Evolutionary conservation across 2,329 filamentous ascomycete genomes (phyloP), one percentile per base, ranked within the genome.

Genomic region (Chaetomium strumarium): DNA sequence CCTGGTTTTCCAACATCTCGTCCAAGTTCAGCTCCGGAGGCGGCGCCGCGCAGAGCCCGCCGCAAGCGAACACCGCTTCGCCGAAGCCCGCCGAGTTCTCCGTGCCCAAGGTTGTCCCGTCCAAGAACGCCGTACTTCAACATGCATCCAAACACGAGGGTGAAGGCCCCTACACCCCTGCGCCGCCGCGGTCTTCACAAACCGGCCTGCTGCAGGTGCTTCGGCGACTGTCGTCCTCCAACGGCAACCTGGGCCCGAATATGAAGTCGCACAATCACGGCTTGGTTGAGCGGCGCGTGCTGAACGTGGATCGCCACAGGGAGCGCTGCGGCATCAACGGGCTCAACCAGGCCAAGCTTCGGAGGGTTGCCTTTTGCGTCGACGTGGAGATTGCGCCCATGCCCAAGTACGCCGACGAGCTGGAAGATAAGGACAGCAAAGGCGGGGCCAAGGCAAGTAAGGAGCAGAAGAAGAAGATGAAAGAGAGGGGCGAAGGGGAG

Each of bases 351-450:
- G 81, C 82, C 45, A 96, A 93, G 67, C 70, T 99, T 55, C 81
- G 90, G 49, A 83, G 90, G 49, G 93, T 99, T 0, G 88, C 92
- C 0, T 99, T 99, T 65, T 96, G 89, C 62, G 93, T 99, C 2
- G 93, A 99, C 64, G 91, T 99, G 5, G 93, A 99, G 68, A 95
- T 99, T 64, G 92, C 92, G 3, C 89, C 90, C 0, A 84, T 89
- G 64, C 89, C 91, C 20, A 84, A 82, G 61, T 93, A 95, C 61
- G 71, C 75, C 13, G 88, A 93, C 3, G 78, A 79, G 7, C 68
- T 77, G 10, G 71, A 67, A 39, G 44, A 58, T 53, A 73, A 70
- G 50, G 64, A 68, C n/a, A 5, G 34, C 5, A 70, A 43, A 9
- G 36, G 4, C 1, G 6, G 72, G 47, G 70, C 70, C 52, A 67